phyloP scores from a whole-genome alignment of 163 green algal species.

The Scenedesmus sp. region DNA sequence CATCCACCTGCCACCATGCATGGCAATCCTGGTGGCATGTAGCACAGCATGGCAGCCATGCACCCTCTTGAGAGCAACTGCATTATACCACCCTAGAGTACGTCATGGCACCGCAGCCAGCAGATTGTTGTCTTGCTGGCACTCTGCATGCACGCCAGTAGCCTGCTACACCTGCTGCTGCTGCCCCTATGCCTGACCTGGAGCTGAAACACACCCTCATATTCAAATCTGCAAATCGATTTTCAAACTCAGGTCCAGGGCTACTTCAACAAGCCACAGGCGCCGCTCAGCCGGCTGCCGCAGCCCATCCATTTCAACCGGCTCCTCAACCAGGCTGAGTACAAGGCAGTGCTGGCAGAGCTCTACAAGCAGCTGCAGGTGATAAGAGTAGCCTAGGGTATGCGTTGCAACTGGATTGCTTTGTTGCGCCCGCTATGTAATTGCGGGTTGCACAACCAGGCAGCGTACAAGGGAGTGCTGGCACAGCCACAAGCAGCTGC shows the following conservation, averaged over 20 bases:
- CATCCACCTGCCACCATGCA: background rate
- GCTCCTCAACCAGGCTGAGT: slow-evolving; percentile 68
- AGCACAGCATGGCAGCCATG: background rate
- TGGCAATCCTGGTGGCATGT: background rate
- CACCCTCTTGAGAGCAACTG: too few relatives aligned
- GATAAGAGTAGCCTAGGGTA: background rate
- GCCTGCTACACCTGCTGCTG: background rate
- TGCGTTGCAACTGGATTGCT: too few relatives aligned
- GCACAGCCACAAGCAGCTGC: background rate
- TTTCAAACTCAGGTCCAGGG: slow-evolving; percentile 55
- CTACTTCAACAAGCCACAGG: slow-evolving; percentile 66
- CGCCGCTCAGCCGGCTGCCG: slow-evolving; percentile 68
- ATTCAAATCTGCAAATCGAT: too few relatives aligned
- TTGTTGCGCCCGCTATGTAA: background rate
- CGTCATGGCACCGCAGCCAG: background rate
- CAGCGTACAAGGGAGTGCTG: background rate
- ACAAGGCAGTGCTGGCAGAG: slow-evolving; percentile 63
- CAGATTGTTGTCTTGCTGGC: background rate
- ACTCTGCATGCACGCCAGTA: background rate
- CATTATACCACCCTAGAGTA: too few relatives aligned
- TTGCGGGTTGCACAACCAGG: background rate
- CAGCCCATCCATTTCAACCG: slow-evolving; percentile 75
- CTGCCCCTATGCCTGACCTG: background rate
- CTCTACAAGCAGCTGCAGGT: slow-evolving; percentile 79
- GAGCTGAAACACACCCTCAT: background rate